Evolutionary conservation across 768 basidiomycete genomes (phyloP).

Genomic region (Boletus pseudopeckii): DNA sequence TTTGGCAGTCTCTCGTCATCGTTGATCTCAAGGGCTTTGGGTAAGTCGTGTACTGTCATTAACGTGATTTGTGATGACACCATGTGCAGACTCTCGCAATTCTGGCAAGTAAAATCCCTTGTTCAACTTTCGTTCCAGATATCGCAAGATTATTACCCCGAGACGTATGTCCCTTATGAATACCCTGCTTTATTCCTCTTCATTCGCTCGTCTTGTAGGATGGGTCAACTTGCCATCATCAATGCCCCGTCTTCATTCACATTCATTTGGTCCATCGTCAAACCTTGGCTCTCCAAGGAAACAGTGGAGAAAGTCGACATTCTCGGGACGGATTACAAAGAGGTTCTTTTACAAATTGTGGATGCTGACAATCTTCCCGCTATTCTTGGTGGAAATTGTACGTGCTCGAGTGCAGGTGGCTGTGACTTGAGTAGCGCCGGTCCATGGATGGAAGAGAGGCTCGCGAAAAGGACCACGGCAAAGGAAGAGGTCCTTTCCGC

Average conservation of each 20-base stretch:
- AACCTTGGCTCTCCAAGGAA: conserved; percentile 71
- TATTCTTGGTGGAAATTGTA: conserved; percentile 62
- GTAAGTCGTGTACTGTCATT: conserved; percentile 35
- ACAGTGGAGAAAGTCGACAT: conserved; percentile 67
- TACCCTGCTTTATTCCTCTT: not conserved
- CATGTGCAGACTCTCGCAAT: conserved; percentile 52
- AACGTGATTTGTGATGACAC: not conserved
- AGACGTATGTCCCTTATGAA: conserved; percentile 50
- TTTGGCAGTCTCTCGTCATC: conserved; percentile 58
- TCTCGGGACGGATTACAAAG: conserved; percentile 56
- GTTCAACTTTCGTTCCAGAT: conserved; percentile 62
- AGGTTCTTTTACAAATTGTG: conserved; percentile 54
- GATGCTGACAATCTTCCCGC: conserved; percentile 62
- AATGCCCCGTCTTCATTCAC: conserved; percentile 75
- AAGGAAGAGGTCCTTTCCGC: not conserved
- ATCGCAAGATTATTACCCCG: conserved; percentile 77
- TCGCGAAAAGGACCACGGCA: conserved; percentile 16
- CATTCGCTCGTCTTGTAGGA: conserved; percentile 37
- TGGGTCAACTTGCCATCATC: conserved; percentile 68
- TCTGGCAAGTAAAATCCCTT: conserved; percentile 75
- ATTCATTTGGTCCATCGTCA: conserved; percentile 65
- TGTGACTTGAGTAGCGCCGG: conserved; percentile 64
- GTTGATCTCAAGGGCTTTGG: conserved; percentile 71
- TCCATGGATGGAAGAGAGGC: conserved; percentile 65
- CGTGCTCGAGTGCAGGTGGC: conserved; percentile 51